Percentiles rank a stretch among this genome's conserved stretches.
These are phyloP conservation scores for Xylariaceae sp. DNA, from an alignment of 2,329 filamentous ascomycete species.

Conservation along the genomic window DNA sequence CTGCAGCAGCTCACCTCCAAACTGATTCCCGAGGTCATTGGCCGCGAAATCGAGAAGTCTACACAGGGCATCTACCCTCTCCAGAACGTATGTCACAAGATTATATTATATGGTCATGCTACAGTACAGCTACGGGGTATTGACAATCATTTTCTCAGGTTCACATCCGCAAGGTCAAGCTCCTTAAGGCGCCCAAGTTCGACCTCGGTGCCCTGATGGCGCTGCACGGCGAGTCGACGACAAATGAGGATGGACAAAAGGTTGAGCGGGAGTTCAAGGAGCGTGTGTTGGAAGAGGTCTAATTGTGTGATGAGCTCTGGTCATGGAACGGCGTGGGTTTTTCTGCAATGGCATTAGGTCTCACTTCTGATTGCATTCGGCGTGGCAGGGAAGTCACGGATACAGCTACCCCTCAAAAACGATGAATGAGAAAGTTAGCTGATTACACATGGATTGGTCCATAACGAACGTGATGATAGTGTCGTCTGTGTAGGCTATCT, in stretches of 20 bases:
- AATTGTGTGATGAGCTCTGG: constrained; percentile 57
- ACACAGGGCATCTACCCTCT: constrained; percentile 99
- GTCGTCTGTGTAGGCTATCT: background rate
- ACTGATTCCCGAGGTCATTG: constrained; percentile 99
- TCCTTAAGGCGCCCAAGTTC: constrained; percentile 98
- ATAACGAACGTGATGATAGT: constrained; percentile 24
- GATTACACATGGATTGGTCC: constrained; percentile 35
- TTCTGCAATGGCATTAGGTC: constrained; percentile 54
- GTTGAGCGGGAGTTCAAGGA: constrained; percentile 99
- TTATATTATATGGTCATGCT: constrained; percentile 20
- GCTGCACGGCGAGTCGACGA: constrained; percentile 96
- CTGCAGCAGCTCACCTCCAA: constrained; percentile 96
- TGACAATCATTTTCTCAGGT: constrained; percentile 67
- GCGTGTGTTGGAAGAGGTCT: constrained; percentile 91
- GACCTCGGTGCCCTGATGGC: constrained; percentile 95
- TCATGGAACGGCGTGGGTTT: constrained; percentile 55
- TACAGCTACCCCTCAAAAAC: constrained; percentile 44
- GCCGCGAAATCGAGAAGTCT: constrained; percentile 99
- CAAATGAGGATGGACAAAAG: constrained; percentile 97
- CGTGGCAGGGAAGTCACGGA: constrained; percentile 51
- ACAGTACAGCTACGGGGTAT: constrained; percentile 30
- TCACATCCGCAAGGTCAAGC: constrained; percentile 99
- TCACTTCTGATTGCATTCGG: constrained; percentile 57
- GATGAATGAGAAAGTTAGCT: constrained; percentile 48
- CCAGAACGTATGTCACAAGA: constrained; percentile 80